A percentile compares a stretch with the other conserved stretches of the same genome.
phyloP scores from a whole-genome alignment of 805 yeast genomes.

The Kodamaea kakaduensis region DNA sequence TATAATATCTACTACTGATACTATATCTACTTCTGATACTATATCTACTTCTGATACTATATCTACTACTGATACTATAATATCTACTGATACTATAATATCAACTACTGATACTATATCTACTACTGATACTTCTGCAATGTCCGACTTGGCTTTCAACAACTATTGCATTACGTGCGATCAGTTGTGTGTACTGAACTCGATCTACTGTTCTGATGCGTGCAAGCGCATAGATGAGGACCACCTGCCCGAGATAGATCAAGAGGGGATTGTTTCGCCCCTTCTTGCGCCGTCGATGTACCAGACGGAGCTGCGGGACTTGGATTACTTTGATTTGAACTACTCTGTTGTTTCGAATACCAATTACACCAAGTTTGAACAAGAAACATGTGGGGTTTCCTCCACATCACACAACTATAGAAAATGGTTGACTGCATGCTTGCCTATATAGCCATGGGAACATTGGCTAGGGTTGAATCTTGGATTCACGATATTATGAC shows the following conservation, averaged over 20 bases:
- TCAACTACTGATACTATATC: too few relatives aligned
- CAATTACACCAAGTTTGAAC: slow-evolving; percentile 11
- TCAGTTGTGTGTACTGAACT: slow-evolving; percentile 20
- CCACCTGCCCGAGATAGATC: slow-evolving; percentile 6
- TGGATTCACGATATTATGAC: slow-evolving; percentile 2
- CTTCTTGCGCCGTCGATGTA: slow-evolving; percentile 35
- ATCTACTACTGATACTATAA: too few relatives aligned
- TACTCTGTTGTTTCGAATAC: slow-evolving; percentile 24
- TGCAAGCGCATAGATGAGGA: slow-evolving; percentile 30
- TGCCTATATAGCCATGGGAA: too few relatives aligned
- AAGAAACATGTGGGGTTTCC: slow-evolving; percentile 12
- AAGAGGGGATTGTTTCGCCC: slow-evolving; percentile 30
- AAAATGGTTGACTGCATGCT: slow-evolving; percentile 37
- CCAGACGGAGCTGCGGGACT: slow-evolving; percentile 21
- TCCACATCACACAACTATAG: slow-evolving; percentile 38
- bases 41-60: too few relatives aligned
- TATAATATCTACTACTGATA: too few relatives aligned
- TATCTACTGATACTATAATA: too few relatives aligned
- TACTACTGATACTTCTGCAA: neutral
- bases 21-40: too few relatives aligned
- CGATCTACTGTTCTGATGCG: slow-evolving; percentile 26
- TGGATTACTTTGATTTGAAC: slow-evolving; percentile 32
- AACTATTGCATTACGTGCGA: slow-evolving; percentile 38
- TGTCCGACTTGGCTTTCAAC: slow-evolving; percentile 35
- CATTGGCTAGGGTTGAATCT: too few relatives aligned